Evolutionary conservation across 202 grass and related monocot species (phyloP), one percentile per base, ranked within the genome.

Genomic region (Setaria italica): DNA sequence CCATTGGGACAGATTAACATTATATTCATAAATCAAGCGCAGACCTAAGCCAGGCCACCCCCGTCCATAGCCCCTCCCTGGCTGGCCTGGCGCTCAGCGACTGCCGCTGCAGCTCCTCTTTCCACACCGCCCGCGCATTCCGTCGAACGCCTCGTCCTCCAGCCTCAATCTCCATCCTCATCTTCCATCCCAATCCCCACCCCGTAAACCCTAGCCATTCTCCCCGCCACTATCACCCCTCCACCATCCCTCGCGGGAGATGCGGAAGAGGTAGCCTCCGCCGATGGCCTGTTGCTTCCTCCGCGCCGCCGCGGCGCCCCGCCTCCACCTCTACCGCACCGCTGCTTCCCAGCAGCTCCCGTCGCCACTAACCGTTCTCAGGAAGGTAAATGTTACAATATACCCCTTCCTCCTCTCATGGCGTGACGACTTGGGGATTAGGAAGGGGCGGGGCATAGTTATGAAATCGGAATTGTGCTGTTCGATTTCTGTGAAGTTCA

Each of bases 251-350:
- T 29, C 13, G 29, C 25, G 29, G 46, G 62, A 45, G 65, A 82
- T 85, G 88, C 70, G 29, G 71, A 76, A 70, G 78, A 47, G 29
- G 25, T 85, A 83, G 84, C 69, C 10, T 84, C 70, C 39, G 43
- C 54, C 81, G 37, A 90, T 90, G 89, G 80, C 89, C 53, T 87
- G 70, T 56, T 87, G 81, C 85, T 87, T 72, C 85, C 54, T 90
- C 76, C 85, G 85, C 46, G 85, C 80, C 81, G 80, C 80, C 46
- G 63, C 85, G 54, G 80, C 76, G 35, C 89, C 89, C 25, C 80
- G 68, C 68, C 60, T 70, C 43, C 60, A 81, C 80, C 74, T 87
- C 46, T 67, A 80, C 85, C 74, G 75, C 17, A 62, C 75, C 34
- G 85, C 69, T 53, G 70, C 53, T 55, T 72, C 62, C 29, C 80